Evolutionary conservation across 768 basidiomycete genomes (phyloP).

Genomic region (Lactarius trivialis): DNA sequence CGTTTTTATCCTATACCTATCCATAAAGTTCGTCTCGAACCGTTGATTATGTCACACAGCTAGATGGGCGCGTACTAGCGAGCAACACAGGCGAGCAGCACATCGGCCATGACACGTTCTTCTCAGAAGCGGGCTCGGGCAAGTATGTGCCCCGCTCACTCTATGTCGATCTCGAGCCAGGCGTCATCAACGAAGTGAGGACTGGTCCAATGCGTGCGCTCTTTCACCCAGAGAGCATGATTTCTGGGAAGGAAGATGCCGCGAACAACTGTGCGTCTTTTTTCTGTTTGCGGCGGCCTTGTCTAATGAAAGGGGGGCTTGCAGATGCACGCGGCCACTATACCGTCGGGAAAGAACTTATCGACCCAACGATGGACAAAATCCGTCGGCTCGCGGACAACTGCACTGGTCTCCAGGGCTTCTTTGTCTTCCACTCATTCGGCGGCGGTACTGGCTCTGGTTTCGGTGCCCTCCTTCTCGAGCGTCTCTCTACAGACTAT

Average conservation of each 20-base stretch:
- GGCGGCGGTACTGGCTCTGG: slow-evolving; percentile 99
- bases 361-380: slow-evolving; percentile 94
- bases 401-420: slow-evolving; percentile 94
- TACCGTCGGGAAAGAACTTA: slow-evolving; percentile 96
- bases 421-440: slow-evolving; percentile 99
- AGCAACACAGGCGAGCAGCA: slow-evolving; percentile 59
- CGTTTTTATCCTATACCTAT: slow-evolving; percentile 29
- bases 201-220: slow-evolving; percentile 86
- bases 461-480: slow-evolving; percentile 93
- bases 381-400: slow-evolving; percentile 92
- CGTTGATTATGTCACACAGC: slow-evolving; percentile 41
- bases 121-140: slow-evolving; percentile 88
- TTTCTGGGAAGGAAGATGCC: slow-evolving; percentile 97
- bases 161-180: slow-evolving; percentile 93
- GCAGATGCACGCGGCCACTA: slow-evolving; percentile 96
- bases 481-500: slow-evolving; percentile 93
- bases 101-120: slow-evolving; percentile 95
- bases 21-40: neutral
- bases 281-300: slow-evolving; percentile 9
- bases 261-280: slow-evolving; percentile 88
- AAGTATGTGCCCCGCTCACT: slow-evolving; percentile 96
- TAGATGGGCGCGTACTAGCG: slow-evolving; percentile 83
- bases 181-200: slow-evolving; percentile 93
- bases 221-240: slow-evolving; percentile 96
- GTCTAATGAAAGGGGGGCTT: slow-evolving; percentile 4